Evolutionary conservation across 2,329 filamentous ascomycete genomes (phyloP).

Genomic region (Penicillium sp.): DNA sequence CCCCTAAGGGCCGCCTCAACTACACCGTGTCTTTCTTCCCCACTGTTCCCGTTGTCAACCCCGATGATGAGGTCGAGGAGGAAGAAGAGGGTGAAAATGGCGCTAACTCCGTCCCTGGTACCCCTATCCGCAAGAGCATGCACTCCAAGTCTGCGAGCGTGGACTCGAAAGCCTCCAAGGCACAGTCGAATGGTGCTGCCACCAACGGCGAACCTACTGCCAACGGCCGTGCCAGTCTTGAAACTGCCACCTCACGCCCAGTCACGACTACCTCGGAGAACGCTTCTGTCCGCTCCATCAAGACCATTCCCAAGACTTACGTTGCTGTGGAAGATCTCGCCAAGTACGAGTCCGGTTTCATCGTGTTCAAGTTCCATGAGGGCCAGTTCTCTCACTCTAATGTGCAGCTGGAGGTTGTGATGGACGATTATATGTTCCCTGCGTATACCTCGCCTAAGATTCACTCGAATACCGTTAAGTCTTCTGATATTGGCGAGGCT

Average conservation of each 20-base stretch:
- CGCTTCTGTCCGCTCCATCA: constrained; percentile 50
- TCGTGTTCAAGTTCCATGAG: constrained; percentile 94
- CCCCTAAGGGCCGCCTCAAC: constrained; percentile 76
- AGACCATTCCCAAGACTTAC: constrained; percentile 72
- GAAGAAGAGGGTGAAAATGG: constrained; percentile 50
- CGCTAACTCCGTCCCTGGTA: constrained; percentile 16
- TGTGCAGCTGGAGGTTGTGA: constrained; percentile 81
- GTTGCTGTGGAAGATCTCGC: constrained; percentile 79
- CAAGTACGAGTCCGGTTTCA: constrained; percentile 85
- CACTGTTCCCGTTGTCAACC: constrained; percentile 82
- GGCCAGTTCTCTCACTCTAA: constrained; percentile 78
- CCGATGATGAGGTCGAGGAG: constrained; percentile 67
- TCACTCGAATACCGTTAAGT: constrained; percentile 68
- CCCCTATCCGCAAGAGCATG: constrained; percentile 31
- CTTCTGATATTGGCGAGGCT: constrained; percentile 93
- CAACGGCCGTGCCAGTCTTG: constrained; percentile 37
- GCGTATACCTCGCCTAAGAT: constrained; percentile 82
- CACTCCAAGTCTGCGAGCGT: constrained; percentile 36
- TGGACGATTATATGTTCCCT: constrained; percentile 93
- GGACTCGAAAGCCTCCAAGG: constrained; percentile 32
- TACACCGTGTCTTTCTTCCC: constrained; percentile 92
- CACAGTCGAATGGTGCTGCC: constrained; percentile 31
- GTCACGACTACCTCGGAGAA: constrained; percentile 50
- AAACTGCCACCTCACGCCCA: constrained; percentile 40
- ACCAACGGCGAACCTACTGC: constrained; percentile 46